Conservation (phyloP, 495 filamentous ascomycete species). For the Xylaria intraflava region DNA sequence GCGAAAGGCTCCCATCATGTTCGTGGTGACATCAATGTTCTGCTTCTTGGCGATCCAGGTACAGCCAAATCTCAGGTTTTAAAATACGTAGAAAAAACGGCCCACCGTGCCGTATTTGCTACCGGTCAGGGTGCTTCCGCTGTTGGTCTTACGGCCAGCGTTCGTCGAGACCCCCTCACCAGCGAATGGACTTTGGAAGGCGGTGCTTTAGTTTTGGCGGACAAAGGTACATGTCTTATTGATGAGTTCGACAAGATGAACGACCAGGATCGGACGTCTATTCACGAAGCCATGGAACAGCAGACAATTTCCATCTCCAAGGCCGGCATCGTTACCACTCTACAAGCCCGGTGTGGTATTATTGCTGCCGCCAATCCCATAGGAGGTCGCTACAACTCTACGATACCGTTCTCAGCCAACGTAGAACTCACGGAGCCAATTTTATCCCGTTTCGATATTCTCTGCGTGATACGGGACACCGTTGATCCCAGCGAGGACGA, state of each 20-base stretch:
- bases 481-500: constrained; percentile 97
- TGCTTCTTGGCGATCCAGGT: constrained; percentile 94
- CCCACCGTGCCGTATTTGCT: constrained; percentile 94
- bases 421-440: constrained; percentile 98
- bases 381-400: constrained; percentile 94
- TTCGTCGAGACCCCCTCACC: constrained; percentile 92
- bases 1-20: constrained; percentile 82
- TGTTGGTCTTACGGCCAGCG: constrained; percentile 95
- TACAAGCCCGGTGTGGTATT: constrained; percentile 96
- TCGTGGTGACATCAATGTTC: constrained; percentile 96
- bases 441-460: constrained; percentile 95
- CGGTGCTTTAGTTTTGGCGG: constrained; percentile 90
- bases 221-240: constrained; percentile 92
- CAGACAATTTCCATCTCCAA: constrained; percentile 99
- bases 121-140: constrained; percentile 96
- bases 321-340: constrained; percentile 94
- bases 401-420: constrained; percentile 89
- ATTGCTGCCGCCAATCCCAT: constrained; percentile 96
- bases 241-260: constrained; percentile 99
- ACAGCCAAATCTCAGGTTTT: constrained; percentile 98
- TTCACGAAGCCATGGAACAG: constrained; percentile 99
- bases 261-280: constrained; percentile 94
- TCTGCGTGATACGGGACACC: constrained; percentile 93
- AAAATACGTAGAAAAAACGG: constrained; percentile 97
- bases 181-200: constrained; percentile 98